Evolutionary conservation across 441 rosid genomes (phyloP).

Genomic region (Euphorbia celastroides): DNA sequence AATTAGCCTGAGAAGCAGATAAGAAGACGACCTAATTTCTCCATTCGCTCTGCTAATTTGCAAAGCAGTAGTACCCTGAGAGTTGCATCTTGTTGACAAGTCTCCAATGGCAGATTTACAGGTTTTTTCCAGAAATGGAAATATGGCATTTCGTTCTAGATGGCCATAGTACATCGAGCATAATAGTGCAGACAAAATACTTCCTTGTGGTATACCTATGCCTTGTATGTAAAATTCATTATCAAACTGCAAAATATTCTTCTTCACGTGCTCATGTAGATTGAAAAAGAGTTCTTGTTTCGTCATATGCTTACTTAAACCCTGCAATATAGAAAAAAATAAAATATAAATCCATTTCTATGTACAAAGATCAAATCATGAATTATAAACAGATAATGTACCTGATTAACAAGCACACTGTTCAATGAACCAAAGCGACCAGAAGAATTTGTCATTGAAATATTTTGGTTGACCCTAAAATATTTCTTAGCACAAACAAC

Average conservation of each 20-base stretch:
- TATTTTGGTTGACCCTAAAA: slow-evolving; percentile 35
- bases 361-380: neutral
- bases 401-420: slow-evolving; percentile 56
- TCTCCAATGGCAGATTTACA: slow-evolving; percentile 21
- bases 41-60: slow-evolving; percentile 18
- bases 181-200: slow-evolving; percentile 62
- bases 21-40: slow-evolving; percentile 25
- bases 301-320: slow-evolving; percentile 24
- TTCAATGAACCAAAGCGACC: slow-evolving; percentile 34
- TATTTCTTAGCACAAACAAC: slow-evolving; percentile 46
- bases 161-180: slow-evolving; percentile 88
- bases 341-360: neutral
- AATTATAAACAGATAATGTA: slow-evolving; percentile 18
- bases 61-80: slow-evolving; percentile 11
- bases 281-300: slow-evolving; percentile 35
- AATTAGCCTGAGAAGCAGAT: slow-evolving; percentile 57
- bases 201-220: slow-evolving; percentile 88
- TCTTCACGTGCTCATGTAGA: slow-evolving; percentile 56
- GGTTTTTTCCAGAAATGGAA: slow-evolving; percentile 55
- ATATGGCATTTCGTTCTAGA: slow-evolving; percentile 62
- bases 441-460: slow-evolving; percentile 31
- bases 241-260: slow-evolving; percentile 51
- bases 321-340: slow-evolving; percentile 34
- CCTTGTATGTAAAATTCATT: slow-evolving; percentile 52
- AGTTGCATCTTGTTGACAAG: slow-evolving; percentile 10